A percentile compares a stretch with the other conserved stretches of the same genome.
These are phyloP conservation scores for Xylariaceae sp. DNA, from an alignment of 2,329 filamentous ascomycete genomes.

Conservation along the genomic window DNA sequence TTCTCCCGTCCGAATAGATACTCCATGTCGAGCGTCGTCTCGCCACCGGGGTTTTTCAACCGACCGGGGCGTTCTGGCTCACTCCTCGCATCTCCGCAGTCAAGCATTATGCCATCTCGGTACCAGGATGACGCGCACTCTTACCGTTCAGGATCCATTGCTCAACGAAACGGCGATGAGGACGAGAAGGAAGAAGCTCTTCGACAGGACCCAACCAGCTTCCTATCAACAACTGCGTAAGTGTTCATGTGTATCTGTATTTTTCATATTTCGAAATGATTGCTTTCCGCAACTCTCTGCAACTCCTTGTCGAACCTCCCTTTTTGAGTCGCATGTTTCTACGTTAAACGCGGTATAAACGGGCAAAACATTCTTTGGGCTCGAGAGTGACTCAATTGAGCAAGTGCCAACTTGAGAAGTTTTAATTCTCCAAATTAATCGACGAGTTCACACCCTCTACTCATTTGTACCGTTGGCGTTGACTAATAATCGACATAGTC, in stretches of 20 bases:
- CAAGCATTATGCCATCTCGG: constrained; percentile 52
- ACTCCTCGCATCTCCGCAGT: constrained; percentile 72
- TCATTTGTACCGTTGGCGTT: neutral
- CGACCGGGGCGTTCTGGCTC: constrained; percentile 72
- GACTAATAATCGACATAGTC: constrained; percentile 41
- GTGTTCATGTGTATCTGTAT: constrained; percentile 38
- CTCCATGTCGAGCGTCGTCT: constrained; percentile 81
- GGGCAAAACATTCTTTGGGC: neutral
- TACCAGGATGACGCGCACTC: constrained; percentile 63
- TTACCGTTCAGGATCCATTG: constrained; percentile 79
- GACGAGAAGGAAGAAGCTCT: constrained; percentile 78
- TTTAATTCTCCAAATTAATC: no score
- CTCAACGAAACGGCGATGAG: constrained; percentile 85
- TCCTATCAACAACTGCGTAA: constrained; percentile 73
- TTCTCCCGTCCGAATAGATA: constrained; percentile 83
- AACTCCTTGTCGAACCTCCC: neutral
- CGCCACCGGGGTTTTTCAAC: constrained; percentile 69
- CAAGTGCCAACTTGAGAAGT: neutral
- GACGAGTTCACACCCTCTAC: neutral
- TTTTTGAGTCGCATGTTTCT: neutral
- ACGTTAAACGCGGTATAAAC: neutral
- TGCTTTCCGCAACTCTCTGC: neutral
- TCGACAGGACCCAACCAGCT: constrained; percentile 63
- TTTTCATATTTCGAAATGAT: neutral
- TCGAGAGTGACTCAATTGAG: neutral